Conservation (phyloP, 805 yeast species). For the Saccharomycopsis sp. region DNA sequence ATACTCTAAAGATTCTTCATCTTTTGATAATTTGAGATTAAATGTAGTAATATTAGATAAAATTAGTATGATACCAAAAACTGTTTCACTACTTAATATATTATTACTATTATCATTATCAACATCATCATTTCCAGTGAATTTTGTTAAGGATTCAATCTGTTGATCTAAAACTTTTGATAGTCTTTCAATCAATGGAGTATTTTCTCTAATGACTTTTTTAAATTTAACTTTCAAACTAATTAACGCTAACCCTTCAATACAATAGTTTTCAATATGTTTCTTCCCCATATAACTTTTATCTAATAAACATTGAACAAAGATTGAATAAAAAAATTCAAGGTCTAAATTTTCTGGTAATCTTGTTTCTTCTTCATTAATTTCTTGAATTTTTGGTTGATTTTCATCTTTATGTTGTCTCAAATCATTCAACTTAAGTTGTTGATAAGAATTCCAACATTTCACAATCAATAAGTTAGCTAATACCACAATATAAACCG, state of each 20-base stretch:
- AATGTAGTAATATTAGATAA: slow-evolving; percentile 30
- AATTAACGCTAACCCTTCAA: slow-evolving; percentile 28
- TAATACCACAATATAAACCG: not conserved
- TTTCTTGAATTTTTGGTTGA: slow-evolving; percentile 2
- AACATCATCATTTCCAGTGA: slow-evolving; percentile 8
- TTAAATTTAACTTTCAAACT: slow-evolving; percentile 28
- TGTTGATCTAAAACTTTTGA: slow-evolving; percentile 10
- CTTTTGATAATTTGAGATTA: slow-evolving; percentile 24
- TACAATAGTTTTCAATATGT: slow-evolving; percentile 9
- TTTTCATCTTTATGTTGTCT: not conserved
- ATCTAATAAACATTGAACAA: not conserved
- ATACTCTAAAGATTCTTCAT: slow-evolving; percentile 27
- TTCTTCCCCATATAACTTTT: not conserved
- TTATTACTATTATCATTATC: slow-evolving; percentile 1
- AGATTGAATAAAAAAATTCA: slow-evolving; percentile 1
- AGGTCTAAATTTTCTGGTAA: slow-evolving; percentile 3
- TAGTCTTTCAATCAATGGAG: slow-evolving; percentile 23
- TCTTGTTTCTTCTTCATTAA: not conserved
- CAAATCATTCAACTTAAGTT: not conserved
- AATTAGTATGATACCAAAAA: slow-evolving; percentile 33
- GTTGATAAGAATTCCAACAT: slow-evolving; percentile 17
- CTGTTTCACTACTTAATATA: slow-evolving; percentile 5
- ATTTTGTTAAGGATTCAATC: slow-evolving; percentile 5
- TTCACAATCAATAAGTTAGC: slow-evolving; percentile 12
- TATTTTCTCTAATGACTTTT: slow-evolving; percentile 28